Evolutionary conservation across 2,329 filamentous ascomycete species (phyloP), one percentile per base, ranked within the genome.

Genomic region (Claviceps sp.): DNA sequence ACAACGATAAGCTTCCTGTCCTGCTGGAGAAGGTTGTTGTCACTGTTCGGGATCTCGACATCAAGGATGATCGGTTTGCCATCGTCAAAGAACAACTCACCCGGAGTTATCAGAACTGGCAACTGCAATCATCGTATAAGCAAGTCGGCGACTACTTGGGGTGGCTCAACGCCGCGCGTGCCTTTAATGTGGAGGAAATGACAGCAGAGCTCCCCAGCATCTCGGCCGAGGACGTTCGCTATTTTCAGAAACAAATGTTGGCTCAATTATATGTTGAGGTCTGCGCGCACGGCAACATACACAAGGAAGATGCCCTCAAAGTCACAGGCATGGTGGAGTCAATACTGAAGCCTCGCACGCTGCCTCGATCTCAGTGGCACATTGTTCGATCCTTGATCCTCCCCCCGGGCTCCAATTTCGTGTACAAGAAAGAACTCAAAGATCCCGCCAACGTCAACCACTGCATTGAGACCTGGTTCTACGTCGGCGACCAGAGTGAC

Each of bases 1-100:
- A 97, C 71, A 98, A 96, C 59, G 93, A 98, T 68, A 98, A 98
- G 71, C 81, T 98, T 61, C 75, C 86, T 0, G 88, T 96, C 0
- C 76, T 98, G 23, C 69, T 98, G 46, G 88, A 97, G 63, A 93
- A 95, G 64, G 87, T 97, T 4, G 72, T 95, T 26, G 70, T 82
- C 13, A 89, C 85, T 9, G 86, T 96, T 77, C 82, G 87, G 49
- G 86, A 95, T 60, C 73, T 97, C 5, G 80, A 89, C 39, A 78
- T 97, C 58, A 85, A 83, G 55, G 78, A 87, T n/a, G 89, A 94
- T 52, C 82, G 93, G 2, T 98, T 97, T 63, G 80, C 85, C 47
- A 89, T 97, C 58, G 80, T 95, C 66, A 94, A 95, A 65, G 93
- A 98, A 66, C 82, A 88, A 13, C 69, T 93, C 47, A 74, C 77